Conservation (phyloP, 768 basidiomycete species). For the Cystofilobasidium bisporidii region DNA sequence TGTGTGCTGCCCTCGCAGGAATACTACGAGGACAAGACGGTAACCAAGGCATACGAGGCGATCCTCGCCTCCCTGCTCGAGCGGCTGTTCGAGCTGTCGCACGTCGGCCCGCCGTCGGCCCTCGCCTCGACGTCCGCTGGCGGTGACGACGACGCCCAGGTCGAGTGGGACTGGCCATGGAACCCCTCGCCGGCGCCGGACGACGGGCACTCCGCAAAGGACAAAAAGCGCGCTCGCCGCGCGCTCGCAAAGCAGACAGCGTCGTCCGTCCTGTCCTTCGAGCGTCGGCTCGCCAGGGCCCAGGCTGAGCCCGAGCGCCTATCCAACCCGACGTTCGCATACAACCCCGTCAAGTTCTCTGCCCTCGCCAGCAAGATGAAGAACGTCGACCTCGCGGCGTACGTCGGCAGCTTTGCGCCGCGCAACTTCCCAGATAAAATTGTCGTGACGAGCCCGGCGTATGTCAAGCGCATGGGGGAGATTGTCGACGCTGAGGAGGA, state of each 20-base stretch:
- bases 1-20: conserved; percentile 49
- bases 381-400: conserved; percentile 72
- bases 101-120: neutral
- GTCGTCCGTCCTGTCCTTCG: conserved; percentile 59
- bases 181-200: conserved; percentile 16
- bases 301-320: conserved; percentile 67
- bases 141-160: conserved; percentile 26
- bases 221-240: neutral
- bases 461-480: conserved; percentile 55
- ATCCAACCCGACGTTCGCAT: conserved; percentile 71
- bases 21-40: conserved; percentile 71
- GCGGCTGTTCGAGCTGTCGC: conserved; percentile 45
- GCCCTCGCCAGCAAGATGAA: conserved; percentile 61
- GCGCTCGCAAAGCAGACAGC: conserved; percentile 45
- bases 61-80: conserved; percentile 61
- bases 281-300: conserved; percentile 63
- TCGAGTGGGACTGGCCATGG: neutral
- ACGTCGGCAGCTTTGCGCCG: conserved; percentile 74
- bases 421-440: conserved; percentile 58
- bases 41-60: conserved; percentile 59
- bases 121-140: neutral
- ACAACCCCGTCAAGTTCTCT: conserved; percentile 68
- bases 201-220: conserved; percentile 21
- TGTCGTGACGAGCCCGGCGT: conserved; percentile 73
- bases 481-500: conserved; percentile 60